phyloP scores from a whole-genome alignment of 2,329 filamentous ascomycete species.

The Aspergillus sergii region DNA sequence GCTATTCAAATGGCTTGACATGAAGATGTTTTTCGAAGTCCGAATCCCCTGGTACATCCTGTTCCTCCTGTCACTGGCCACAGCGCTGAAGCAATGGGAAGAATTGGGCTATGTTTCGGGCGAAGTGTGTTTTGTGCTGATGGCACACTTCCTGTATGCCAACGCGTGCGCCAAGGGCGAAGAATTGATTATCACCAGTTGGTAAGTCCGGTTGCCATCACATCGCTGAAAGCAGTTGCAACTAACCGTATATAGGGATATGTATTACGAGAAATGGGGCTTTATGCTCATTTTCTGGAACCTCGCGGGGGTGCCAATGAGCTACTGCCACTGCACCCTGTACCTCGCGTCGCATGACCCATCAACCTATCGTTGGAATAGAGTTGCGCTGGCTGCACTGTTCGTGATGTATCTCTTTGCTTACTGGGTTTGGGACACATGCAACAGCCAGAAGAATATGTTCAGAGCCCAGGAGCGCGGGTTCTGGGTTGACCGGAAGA shows the following conservation, averaged over 20 bases:
- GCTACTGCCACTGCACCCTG: conserved; percentile 89
- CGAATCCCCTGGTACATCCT: conserved; percentile 93
- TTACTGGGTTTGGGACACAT: conserved; percentile 91
- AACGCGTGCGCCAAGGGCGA: conserved; percentile 91
- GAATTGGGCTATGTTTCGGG: conserved; percentile 78
- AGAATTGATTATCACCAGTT: conserved; percentile 84
- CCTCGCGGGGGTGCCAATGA: conserved; percentile 83
- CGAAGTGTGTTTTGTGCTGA: conserved; percentile 77
- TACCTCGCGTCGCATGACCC: conserved; percentile 83
- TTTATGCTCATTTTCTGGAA: conserved; percentile 99
- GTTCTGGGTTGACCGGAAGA: conserved; percentile 65
- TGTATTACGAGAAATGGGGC: conserved; percentile 95
- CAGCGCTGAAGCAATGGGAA: conserved; percentile 81
- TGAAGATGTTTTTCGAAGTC: conserved; percentile 96
- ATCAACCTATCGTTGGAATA: conserved; percentile 73
- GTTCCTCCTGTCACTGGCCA: conserved; percentile 71
- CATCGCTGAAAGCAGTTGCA: neutral
- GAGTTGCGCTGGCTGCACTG: conserved; percentile 62
- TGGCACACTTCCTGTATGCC: conserved; percentile 89
- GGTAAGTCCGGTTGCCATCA: conserved; percentile 50
- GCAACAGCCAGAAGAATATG: conserved; percentile 89
- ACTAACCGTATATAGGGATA: conserved; percentile 58
- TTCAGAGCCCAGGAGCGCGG: conserved; percentile 81
- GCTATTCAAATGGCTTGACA: conserved; percentile 79
- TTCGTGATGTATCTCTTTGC: conserved; percentile 73